Conservation (phyloP, 2,329 filamentous ascomycete species). For the Leptographium procerum region DNA sequence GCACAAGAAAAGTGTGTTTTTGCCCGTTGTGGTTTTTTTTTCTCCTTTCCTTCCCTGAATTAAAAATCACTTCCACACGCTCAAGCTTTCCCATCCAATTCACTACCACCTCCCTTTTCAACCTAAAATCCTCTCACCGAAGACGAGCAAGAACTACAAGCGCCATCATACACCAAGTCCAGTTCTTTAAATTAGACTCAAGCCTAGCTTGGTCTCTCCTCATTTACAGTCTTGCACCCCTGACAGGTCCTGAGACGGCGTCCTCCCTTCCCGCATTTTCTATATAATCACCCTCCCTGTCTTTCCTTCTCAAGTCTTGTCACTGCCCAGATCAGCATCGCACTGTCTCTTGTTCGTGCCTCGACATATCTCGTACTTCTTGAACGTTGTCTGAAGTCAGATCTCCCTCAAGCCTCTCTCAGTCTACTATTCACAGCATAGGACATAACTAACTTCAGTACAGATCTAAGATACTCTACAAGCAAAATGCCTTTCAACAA, state of each 20-base stretch:
- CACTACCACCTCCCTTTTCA: neutral
- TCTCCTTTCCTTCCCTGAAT: neutral
- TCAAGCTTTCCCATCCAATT: neutral
- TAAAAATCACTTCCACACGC: neutral
- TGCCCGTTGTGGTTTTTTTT: no score
- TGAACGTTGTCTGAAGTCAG: neutral
- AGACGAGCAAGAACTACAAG: constrained; percentile 2
- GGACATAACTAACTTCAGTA: neutral
- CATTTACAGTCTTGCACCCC: neutral
- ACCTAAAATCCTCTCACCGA: constrained; percentile 3
- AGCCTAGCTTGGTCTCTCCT: neutral
- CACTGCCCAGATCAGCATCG: neutral
- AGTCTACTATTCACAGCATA: neutral
- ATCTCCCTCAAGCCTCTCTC: neutral
- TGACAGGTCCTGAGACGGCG: neutral
- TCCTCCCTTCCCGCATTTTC: neutral
- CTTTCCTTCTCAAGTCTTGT: neutral
- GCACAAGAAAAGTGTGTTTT: neutral
- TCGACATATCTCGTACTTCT: neutral
- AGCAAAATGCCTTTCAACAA: constrained; percentile 36
- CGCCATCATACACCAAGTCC: constrained; percentile 2
- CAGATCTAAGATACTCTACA: constrained; percentile 30
- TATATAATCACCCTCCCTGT: neutral
- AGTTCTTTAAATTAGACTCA: constrained; percentile 8
- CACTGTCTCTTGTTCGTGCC: neutral